Conservation (phyloP, 1,139 yeast species). For the Geotrichum phurueaensis region DNA sequence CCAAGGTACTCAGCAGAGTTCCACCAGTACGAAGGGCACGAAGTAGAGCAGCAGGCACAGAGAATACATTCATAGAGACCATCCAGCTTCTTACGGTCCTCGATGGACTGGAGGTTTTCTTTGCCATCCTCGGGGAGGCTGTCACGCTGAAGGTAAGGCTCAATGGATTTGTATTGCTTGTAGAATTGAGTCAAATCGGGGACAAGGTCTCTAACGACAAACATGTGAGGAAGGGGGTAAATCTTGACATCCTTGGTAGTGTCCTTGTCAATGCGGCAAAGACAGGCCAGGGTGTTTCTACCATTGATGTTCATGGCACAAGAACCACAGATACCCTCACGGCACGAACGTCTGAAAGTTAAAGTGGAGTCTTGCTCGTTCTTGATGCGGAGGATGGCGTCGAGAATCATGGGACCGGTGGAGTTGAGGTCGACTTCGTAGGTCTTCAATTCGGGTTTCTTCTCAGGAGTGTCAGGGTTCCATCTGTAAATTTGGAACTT, state of each 20-base stretch:
- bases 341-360: conserved; percentile 96
- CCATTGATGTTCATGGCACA: conserved; percentile 99
- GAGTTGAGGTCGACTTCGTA: conserved; percentile 80
- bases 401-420: conserved; percentile 98
- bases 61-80: conserved; percentile 96
- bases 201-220: conserved; percentile 91
- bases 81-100: conserved; percentile 92
- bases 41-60: conserved; percentile 98
- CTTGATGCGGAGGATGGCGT: conserved; percentile 88
- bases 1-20: conserved; percentile 98
- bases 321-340: conserved; percentile 99
- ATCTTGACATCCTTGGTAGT: conserved; percentile 70
- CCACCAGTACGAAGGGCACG: conserved; percentile 99
- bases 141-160: conserved; percentile 90
- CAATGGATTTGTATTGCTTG: conserved; percentile 96
- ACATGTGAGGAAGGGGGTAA: conserved; percentile 98
- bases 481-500: conserved; percentile 92
- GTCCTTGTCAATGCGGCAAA: conserved; percentile 87
- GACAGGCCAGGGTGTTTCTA: conserved; percentile 90
- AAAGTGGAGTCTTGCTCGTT: conserved; percentile 94
- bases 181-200: conserved; percentile 97
- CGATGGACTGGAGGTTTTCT: conserved; percentile 87
- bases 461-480: conserved; percentile 96
- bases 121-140: conserved; percentile 79
- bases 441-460: conserved; percentile 79